Evolutionary conservation across 2,329 filamentous ascomycete species (phyloP).

Genomic region (Fusarium veterinarium): DNA sequence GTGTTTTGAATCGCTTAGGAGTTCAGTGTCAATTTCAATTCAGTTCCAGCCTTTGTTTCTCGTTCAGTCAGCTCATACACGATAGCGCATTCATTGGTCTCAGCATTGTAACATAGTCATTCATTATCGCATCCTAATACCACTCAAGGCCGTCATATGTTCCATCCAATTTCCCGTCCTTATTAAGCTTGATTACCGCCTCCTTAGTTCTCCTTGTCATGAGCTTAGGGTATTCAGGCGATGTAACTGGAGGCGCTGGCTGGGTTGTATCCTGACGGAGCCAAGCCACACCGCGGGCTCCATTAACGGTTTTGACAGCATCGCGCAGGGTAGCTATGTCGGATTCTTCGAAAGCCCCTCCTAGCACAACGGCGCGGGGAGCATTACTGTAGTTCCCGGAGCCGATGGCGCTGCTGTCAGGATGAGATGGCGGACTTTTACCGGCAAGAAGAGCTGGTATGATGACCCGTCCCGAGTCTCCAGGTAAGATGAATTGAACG

Average conservation of each 20-base stretch:
- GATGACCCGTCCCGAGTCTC: slow-evolving; percentile 19
- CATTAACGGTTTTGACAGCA: neutral
- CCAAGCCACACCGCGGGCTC: slow-evolving; percentile 12
- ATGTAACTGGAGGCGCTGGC: slow-evolving; percentile 12
- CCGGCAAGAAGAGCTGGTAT: slow-evolving; percentile 9
- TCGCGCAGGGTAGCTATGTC: slow-evolving; percentile 4
- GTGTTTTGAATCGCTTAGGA: fast-evolving
- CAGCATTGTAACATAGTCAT: neutral
- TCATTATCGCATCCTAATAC: slow-evolving; percentile 9
- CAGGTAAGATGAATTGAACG: slow-evolving; percentile 24
- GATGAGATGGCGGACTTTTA: neutral
- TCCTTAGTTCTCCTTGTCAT: slow-evolving; percentile 30
- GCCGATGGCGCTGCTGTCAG: slow-evolving; percentile 9
- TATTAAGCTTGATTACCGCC: slow-evolving; percentile 8
- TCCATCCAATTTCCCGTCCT: slow-evolving; percentile 15
- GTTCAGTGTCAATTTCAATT: too few species aligned
- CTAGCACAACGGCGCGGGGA: slow-evolving; percentile 11
- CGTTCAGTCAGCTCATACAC: fast-evolving
- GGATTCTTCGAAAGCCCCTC: slow-evolving; percentile 19
- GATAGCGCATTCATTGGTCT: neutral
- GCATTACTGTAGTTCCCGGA: neutral
- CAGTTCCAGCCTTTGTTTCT: neutral
- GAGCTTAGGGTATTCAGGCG: slow-evolving; percentile 20
- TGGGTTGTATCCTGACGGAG: slow-evolving; percentile 14
- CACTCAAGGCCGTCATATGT: slow-evolving; percentile 13